Percentiles rank a stretch among this genome's conserved stretches.
These are phyloP conservation scores for Erysimum cheiri DNA, from an alignment of 441 rosid genomes.

Conservation along the genomic window DNA sequence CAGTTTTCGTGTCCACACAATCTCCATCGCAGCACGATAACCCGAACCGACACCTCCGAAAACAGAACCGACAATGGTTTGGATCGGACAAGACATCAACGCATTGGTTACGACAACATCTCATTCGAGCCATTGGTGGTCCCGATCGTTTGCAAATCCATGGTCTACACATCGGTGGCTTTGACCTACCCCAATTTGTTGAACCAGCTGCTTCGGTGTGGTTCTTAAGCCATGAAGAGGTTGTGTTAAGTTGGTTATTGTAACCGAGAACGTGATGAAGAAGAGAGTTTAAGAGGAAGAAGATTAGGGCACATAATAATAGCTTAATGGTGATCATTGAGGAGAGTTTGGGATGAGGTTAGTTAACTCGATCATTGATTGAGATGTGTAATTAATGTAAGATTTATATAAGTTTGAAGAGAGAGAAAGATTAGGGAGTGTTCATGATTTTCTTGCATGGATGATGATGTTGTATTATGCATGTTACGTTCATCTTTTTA, in stretches of 20 bases:
- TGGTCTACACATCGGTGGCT: slow-evolving; percentile 40
- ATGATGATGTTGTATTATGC: slow-evolving; percentile 31
- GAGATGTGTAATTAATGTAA: slow-evolving; percentile 9
- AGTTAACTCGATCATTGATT: slow-evolving; percentile 3
- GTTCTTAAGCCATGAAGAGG: slow-evolving; percentile 41
- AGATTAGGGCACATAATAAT: slow-evolving; percentile 2
- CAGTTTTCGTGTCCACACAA: slow-evolving; percentile 40
- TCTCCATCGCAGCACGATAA: slow-evolving; percentile 35
- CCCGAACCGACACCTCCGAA: slow-evolving; percentile 32
- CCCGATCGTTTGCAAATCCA: slow-evolving; percentile 34
- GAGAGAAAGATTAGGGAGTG: slow-evolving; percentile 6
- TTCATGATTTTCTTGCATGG: slow-evolving; percentile 47
- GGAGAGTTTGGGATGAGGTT: background rate
- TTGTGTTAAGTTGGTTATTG: slow-evolving; percentile 26
- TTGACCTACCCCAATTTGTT: slow-evolving; percentile 22
- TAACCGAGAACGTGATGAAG: slow-evolving; percentile 25
- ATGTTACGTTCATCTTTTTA: slow-evolving; percentile 39
- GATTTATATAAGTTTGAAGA: slow-evolving; percentile 26
- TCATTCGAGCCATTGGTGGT: slow-evolving; percentile 38
- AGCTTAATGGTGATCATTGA: slow-evolving; percentile 33
- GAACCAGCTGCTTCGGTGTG: slow-evolving; percentile 14
- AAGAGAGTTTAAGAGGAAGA: slow-evolving; percentile 27
- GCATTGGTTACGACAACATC: slow-evolving; percentile 45
- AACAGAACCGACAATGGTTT: slow-evolving; percentile 45
- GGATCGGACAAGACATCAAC: slow-evolving; percentile 43